These are phyloP conservation scores for Gardenia jasminoides DNA, from an alignment of 257 asterid genomes.

Conservation along the genomic window DNA sequence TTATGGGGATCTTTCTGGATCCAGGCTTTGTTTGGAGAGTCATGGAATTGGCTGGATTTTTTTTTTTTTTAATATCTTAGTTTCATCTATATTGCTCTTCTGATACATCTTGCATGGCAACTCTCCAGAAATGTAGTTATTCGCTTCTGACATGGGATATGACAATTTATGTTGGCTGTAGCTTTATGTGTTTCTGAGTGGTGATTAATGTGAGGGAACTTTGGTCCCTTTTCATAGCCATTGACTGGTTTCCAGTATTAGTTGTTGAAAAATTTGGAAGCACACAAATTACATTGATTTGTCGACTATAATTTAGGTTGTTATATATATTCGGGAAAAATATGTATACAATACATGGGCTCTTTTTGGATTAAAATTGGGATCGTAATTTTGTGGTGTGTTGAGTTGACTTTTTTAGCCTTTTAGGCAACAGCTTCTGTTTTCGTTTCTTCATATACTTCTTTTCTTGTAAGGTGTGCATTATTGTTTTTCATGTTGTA, in stretches of 20 bases:
- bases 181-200: not conserved
- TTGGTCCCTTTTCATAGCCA: not conserved
- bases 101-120: constrained; percentile 1
- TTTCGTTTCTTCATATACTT: not conserved
- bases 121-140: not conserved
- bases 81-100: not conserved
- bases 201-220: not conserved
- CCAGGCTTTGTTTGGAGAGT: not conserved
- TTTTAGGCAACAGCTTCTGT: not conserved
- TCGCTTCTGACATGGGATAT: constrained; percentile 8
- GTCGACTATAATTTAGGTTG: not conserved
- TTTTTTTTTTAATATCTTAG: not conserved
- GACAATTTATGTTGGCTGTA: constrained; percentile 6
- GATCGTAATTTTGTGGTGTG: not conserved
- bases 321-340: not conserved
- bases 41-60: not conserved
- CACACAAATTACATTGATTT: not conserved
- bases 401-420: not conserved
- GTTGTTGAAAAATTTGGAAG: not conserved
- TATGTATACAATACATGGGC: not conserved
- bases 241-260: not conserved
- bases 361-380: not conserved
- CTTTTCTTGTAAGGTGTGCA: not conserved
- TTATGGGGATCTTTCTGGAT: not conserved
- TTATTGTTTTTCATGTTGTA: not conserved